phyloP scores from a whole-genome alignment of 2,329 filamentous ascomycete genomes.

The Bipolaris oryzae region DNA sequence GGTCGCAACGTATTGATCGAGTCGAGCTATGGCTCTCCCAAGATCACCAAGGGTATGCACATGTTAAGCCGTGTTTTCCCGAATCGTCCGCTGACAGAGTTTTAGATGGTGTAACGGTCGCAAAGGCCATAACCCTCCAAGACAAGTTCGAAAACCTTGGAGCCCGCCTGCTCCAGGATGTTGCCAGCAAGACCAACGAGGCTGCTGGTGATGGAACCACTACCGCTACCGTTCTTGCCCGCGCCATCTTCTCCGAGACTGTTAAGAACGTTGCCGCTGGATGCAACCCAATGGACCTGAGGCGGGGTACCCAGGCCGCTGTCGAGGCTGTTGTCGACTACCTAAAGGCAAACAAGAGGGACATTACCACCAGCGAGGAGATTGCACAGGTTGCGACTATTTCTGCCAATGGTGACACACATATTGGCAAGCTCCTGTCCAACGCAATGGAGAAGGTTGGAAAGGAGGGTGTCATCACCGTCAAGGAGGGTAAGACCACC shows the following conservation, averaged over 20 bases:
- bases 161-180: conserved; percentile 93
- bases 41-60: conserved; percentile 93
- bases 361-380: conserved; percentile 97
- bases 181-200: conserved; percentile 99
- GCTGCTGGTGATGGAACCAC: conserved; percentile 98
- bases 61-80: background rate
- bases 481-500: conserved; percentile 99
- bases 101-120: conserved; percentile 60
- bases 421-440: conserved; percentile 94
- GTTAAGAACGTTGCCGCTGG: conserved; percentile 99
- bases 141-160: conserved; percentile 99
- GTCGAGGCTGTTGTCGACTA: conserved; percentile 94
- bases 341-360: conserved; percentile 93
- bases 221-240: conserved; percentile 93
- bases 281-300: conserved; percentile 99
- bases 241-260: conserved; percentile 98
- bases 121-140: conserved; percentile 85
- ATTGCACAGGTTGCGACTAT: conserved; percentile 98
- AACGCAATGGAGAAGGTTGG: conserved; percentile 99
- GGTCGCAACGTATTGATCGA: conserved; percentile 98
- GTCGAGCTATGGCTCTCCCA: conserved; percentile 96
- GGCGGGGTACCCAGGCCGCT: conserved; percentile 94
- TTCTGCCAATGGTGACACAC: conserved; percentile 93
- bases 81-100: conserved; percentile 21
- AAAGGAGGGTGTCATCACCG: conserved; percentile 99